A percentile compares a stretch with the other conserved stretches of the same genome.
Evolutionary conservation across 768 basidiomycete genomes (phyloP).

Genomic region (Lyophyllum shimeji): DNA sequence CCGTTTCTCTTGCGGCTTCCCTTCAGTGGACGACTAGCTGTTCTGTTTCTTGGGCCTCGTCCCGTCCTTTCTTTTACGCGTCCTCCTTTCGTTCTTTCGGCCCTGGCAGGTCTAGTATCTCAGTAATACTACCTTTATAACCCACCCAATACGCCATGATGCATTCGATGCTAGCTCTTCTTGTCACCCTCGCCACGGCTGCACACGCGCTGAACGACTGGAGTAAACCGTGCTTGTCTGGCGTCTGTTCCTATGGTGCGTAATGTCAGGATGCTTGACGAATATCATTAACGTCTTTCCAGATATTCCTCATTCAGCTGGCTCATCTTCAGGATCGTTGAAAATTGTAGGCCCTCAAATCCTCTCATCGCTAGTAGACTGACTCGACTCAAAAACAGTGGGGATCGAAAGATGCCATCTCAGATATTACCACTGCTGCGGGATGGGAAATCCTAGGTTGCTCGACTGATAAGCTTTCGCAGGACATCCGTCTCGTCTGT

Average conservation of each 20-base stretch:
- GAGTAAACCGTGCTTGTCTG: constrained; percentile 36
- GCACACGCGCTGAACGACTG: constrained; percentile 40
- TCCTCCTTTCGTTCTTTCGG: constrained; percentile 9
- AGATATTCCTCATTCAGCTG: constrained; percentile 31
- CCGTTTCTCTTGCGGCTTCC: background rate
- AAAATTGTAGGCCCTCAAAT: constrained; percentile 31
- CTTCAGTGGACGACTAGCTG: constrained; percentile 10
- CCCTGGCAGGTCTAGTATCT: constrained; percentile 13
- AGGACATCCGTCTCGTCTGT: constrained; percentile 53
- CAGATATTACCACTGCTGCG: constrained; percentile 46
- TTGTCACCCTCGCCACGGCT: constrained; percentile 16
- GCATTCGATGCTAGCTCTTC: constrained; percentile 10
- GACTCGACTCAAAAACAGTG: constrained; percentile 26
- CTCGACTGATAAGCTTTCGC: constrained; percentile 34
- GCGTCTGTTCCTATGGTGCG: constrained; percentile 39
- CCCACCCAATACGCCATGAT: constrained; percentile 4
- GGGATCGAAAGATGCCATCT: constrained; percentile 35
- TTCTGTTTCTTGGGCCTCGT: constrained; percentile 4
- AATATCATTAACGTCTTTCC: background rate
- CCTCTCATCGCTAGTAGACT: background rate
- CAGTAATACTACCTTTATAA: background rate
- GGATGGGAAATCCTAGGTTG: constrained; percentile 55
- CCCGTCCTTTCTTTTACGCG: constrained; percentile 9
- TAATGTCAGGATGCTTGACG: background rate
- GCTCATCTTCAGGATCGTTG: constrained; percentile 35